Percentiles rank a stretch among this genome's conserved stretches.
Evolutionary conservation across 2,329 filamentous ascomycete genomes (phyloP).

Genomic region (Calcarisporium arbuscula): DNA sequence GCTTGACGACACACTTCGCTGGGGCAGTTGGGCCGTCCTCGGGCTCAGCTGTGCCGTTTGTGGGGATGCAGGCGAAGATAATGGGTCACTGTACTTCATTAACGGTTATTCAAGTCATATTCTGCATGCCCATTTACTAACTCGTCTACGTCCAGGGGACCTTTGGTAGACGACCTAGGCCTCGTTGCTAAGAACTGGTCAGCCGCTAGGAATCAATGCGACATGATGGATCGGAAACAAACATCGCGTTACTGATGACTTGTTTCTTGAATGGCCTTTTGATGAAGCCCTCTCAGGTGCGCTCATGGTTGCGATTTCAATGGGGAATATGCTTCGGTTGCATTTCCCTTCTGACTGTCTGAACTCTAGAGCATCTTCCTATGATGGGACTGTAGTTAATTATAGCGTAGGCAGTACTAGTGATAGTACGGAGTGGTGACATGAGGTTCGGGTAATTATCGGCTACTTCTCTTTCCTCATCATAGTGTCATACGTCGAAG

Average conservation of each 20-base stretch:
- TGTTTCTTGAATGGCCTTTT: conserved; percentile 18
- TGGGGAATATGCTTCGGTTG: too few species aligned
- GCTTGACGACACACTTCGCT: conserved; percentile 16
- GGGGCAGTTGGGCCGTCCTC: conserved; percentile 5
- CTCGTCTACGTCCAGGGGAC: conserved; percentile 72
- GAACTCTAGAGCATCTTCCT: too few species aligned
- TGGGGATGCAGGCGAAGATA: conserved; percentile 22
- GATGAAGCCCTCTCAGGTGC: conserved; percentile 2
- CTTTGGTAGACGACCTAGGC: conserved; percentile 66
- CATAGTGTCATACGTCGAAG: too few species aligned
- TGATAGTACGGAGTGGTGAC: too few species aligned
- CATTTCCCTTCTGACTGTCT: too few species aligned
- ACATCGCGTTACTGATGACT: conserved; percentile 30
- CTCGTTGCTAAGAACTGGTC: conserved; percentile 36
- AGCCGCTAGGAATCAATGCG: neutral
- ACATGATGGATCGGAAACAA: conserved; percentile 10
- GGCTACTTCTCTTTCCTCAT: too few species aligned
- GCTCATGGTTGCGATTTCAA: conserved; percentile 9
- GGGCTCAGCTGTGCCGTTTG: conserved; percentile 10
- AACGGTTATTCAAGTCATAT: too few species aligned
- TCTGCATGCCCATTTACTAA: conserved; percentile 37
- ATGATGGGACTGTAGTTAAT: too few species aligned
- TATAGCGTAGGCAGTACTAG: too few species aligned
- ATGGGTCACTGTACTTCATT: conserved; percentile 17
- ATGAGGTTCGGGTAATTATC: too few species aligned